Evolutionary conservation across 2,329 filamentous ascomycete genomes (phyloP), one percentile per base, ranked within the genome.

Genomic region (Amphichorda felina): DNA sequence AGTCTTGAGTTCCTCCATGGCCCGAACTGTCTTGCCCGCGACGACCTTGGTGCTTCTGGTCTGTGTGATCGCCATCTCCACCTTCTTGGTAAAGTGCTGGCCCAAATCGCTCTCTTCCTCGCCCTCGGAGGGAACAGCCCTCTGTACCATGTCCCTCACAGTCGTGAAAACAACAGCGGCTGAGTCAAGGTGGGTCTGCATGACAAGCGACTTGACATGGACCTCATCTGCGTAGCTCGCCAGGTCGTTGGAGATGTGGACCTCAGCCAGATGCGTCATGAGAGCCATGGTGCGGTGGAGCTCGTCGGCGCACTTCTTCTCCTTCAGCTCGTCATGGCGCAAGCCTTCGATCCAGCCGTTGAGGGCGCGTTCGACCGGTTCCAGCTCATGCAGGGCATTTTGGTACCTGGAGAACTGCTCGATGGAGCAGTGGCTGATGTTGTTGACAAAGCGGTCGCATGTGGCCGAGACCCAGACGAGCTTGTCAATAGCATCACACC

Each of bases 321-420:
- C 82, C 56, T 87, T 87, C 33, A 96, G 63, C 38, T 94, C 87
- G 45, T 94, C 87, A 35, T 77, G 78, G 43, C 86, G 79, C 37
- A 95, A 55, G 5, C 76, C 76, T 43, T 95, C 88, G 38, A 96
- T 83, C 75, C 87, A 94, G 37, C 72, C 73, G 50, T 94, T 94
- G 34, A 96, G 61, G 0, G 84, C 83, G 38, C 87, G 74, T 60
- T 98, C 91, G 9, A 96, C 85, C 1, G 88, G 86, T 52, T 94
- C 85, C 34, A 96, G 66, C 55, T 96, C 91, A 46, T 86, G 84
- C 39, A 91, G 59, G 2, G 87, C 83, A 29, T 80, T 79, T 47
- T 86, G 81, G 45, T 86, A 91, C 43, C 68, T 76, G 31, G 72
- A 70, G 54, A 96, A 96, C 39, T 85, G 75, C 33, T 84, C 77